Evolutionary conservation across 208 protist genomes (phyloP), one percentile per base, ranked within the genome.

Genomic region (Crithidia expoeki): DNA sequence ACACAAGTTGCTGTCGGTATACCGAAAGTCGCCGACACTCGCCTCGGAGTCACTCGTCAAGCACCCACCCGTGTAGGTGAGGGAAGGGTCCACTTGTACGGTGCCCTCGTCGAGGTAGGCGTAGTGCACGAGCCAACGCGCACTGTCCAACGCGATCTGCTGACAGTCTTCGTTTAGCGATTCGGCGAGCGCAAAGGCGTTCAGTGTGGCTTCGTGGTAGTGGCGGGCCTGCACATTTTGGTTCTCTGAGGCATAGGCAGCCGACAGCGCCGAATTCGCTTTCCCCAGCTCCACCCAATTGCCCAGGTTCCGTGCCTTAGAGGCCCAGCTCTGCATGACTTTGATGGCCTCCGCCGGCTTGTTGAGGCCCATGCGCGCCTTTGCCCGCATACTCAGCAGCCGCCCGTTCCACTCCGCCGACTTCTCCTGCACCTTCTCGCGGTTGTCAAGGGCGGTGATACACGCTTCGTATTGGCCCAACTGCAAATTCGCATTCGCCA

Each of bases 391-490:
- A 51, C 76, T 77, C 28, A 94, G 74, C 52, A 94, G 63, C 27
- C 46, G 42, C 10, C 86, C 89, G 56, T 72, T 86, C 83, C 83
- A 89, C 73, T 92, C 81, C 17, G 68, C 80, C 30, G 77, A 78
- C 73, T 86, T 91, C 73, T 94, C 85, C 73, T 96, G 87, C 38
- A 94, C 89, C 74, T 85, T 85, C 64, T 96, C 92, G 25, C 83
- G 81, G 53, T 85, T 83, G 74, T 94, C 85, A 32, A 96, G 80
- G 23, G 80, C 79, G 11, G 71, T 70, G 67, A 94, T 81, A 71
- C 85, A 94, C 46, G 87, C 73, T 40, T 86, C 84, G 81, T 88
- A 93, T 69, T 96, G 85, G 25, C 78, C 92, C 12, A 96, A 86
- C 61, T 93, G 78, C 27, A 96, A 69, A 47, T 94, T 81, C 14